A percentile compares a stretch with the other conserved stretches of the same genome.
Evolutionary conservation across 2,329 filamentous ascomycete species (phyloP).

Genomic region (Trichoderma lentiforme): DNA sequence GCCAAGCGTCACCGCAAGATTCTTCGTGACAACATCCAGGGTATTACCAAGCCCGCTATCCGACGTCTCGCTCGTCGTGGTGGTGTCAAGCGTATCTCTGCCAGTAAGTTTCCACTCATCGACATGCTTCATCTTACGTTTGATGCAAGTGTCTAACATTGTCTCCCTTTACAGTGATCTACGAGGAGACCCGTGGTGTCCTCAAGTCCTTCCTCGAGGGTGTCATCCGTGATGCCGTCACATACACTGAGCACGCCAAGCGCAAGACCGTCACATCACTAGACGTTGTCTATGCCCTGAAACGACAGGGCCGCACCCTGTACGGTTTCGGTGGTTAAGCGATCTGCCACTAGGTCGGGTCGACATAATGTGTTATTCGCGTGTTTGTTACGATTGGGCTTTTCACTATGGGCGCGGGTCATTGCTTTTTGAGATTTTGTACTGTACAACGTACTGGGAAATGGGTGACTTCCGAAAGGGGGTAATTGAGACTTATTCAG

Average conservation of each 20-base stretch:
- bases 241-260: constrained; percentile 78
- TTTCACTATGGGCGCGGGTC: constrained; percentile 42
- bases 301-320: constrained; percentile 71
- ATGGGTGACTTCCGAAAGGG: constrained; percentile 35
- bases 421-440: constrained; percentile 39
- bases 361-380: constrained; percentile 23
- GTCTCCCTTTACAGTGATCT: constrained; percentile 54
- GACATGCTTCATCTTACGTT: neutral
- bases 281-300: constrained; percentile 65
- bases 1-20: constrained; percentile 99
- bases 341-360: neutral
- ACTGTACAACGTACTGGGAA: constrained; percentile 36
- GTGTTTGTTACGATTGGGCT: constrained; percentile 40
- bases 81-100: constrained; percentile 99
- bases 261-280: constrained; percentile 74
- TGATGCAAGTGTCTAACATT: neutral
- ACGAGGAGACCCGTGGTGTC: constrained; percentile 74
- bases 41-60: constrained; percentile 98
- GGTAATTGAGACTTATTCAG: constrained; percentile 30
- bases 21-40: constrained; percentile 98
- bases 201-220: constrained; percentile 76
- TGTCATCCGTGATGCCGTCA: constrained; percentile 73
- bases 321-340: constrained; percentile 86
- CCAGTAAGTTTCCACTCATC: constrained; percentile 57
- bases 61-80: constrained; percentile 98